These are phyloP conservation scores for Pterocarpus santalinus DNA, from an alignment of 306 rosid genomes.

Conservation along the genomic window DNA sequence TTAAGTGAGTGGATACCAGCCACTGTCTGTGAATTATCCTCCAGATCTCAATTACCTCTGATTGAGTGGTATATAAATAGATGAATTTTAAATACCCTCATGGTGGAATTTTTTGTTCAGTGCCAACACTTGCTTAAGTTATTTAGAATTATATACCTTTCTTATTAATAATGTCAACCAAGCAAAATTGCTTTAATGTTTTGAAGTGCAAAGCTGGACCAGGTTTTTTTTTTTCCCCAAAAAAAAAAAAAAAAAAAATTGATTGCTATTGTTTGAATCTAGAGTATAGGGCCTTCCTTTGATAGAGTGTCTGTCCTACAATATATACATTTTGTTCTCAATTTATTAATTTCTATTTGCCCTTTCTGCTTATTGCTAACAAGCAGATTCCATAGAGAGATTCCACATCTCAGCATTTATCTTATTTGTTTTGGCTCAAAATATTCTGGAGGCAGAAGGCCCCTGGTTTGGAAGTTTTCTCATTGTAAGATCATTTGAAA, in stretches of 20 bases:
- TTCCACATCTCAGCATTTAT: conserved; percentile 93
- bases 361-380: conserved; percentile 40
- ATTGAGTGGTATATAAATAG: conserved; percentile 7
- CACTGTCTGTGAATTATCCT: background rate
- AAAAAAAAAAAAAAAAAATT: background rate
- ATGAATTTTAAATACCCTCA: background rate
- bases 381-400: conserved; percentile 95
- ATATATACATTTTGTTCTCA: conserved; percentile 14
- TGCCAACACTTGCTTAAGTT: background rate
- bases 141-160: too few species aligned
- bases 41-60: conserved; percentile 17
- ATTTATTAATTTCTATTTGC: background rate
- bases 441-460: conserved; percentile 98
- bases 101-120: background rate
- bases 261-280: conserved; percentile 32
- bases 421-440: conserved; percentile 96
- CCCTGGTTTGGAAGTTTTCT: conserved; percentile 93
- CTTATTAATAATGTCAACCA: background rate
- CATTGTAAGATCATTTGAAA: conserved; percentile 65
- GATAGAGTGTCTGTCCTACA: conserved; percentile 3
- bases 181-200: conserved; percentile 4
- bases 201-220: conserved; percentile 4
- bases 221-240: background rate
- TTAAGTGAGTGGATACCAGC: conserved; percentile 1
- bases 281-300: background rate